A percentile compares a stretch with the other conserved stretches of the same genome.
phyloP scores from a whole-genome alignment of 805 yeast genomes.

The Cyberlindnera subsufficiens region DNA sequence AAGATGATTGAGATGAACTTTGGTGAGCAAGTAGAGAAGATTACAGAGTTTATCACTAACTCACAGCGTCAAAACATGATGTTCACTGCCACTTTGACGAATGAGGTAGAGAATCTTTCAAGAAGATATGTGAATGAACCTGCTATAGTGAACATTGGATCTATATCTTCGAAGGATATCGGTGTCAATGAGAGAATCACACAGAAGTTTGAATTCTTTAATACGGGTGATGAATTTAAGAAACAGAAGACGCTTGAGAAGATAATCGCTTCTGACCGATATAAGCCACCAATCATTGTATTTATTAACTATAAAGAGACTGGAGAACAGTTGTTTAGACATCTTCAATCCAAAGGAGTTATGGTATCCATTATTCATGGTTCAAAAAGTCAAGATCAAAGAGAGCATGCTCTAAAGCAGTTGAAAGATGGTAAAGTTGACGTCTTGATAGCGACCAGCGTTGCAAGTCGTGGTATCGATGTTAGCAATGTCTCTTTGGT shows the following conservation, averaged over 20 bases:
- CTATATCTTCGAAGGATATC: conserved; percentile 31
- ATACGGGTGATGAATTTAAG: conserved; percentile 34
- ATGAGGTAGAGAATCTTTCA: conserved; percentile 62
- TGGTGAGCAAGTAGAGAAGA: conserved; percentile 66
- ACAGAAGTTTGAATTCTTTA: conserved; percentile 57
- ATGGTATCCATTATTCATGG: conserved; percentile 73
- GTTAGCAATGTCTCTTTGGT: conserved; percentile 83
- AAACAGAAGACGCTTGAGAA: conserved; percentile 39
- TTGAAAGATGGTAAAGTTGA: conserved; percentile 52
- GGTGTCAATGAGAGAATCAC: conserved; percentile 46
- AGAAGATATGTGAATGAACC: conserved; percentile 57
- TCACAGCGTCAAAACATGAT: conserved; percentile 61
- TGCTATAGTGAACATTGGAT: conserved; percentile 61
- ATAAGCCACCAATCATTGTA: conserved; percentile 59
- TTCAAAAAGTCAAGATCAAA: conserved; percentile 73
- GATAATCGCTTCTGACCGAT: conserved; percentile 28
- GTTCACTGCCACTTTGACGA: conserved; percentile 94
- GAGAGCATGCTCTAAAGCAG: conserved; percentile 69
- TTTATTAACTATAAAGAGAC: conserved; percentile 75
- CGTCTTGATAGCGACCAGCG: conserved; percentile 84
- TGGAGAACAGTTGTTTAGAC: conserved; percentile 61
- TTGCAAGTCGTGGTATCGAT: conserved; percentile 95
- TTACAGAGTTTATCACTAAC: conserved; percentile 49
- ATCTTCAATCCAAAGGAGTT: conserved; percentile 40
- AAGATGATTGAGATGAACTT: conserved; percentile 94